Evolutionary conservation across 345 rosid species (phyloP), one percentile per base, ranked within the genome.

Genomic region (Balakata baccata): DNA sequence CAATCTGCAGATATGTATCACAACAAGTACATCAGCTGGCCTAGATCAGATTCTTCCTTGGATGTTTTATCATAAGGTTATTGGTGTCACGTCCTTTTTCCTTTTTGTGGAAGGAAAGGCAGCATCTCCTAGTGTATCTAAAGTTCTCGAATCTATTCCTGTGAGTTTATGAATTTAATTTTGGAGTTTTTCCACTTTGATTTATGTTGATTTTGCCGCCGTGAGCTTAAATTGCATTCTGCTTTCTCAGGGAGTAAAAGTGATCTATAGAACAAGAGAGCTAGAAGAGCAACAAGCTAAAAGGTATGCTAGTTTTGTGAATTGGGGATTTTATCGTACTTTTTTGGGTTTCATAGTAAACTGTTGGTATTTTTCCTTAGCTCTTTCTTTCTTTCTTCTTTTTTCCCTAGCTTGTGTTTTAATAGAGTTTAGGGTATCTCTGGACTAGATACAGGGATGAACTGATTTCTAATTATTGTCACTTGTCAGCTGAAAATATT

Each of bases 21-120:
- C 90, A 5, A 84, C 98, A 38, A 94, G 96, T 81, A 94, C 97
- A 79, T 90, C 98, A 5, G 98, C 92, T 59, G 97, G 95, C 11
- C 77, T 94, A 67, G 92, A 92, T 69, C 97, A 90, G 79, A 94
- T 80, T 60, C 63, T 94, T 52, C 98, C 96, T 0, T 94, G 98
- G 98, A 74, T 92, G 25, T 92, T 83, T 74, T 94, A 85, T 76
- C 98, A 94, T 80, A 94, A 92, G 86, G 96, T 88, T 77, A 81
- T 89, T 71, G 98, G 98, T 37, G 91, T 92, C 75, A 86, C 92
- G 14, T 81, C 83, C 6, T 92, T 92, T 80, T 87, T 89, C 69
- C 90, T 94, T 58, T 94, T 94, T 47, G 97, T 94, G 79, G 98
- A 95, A 54, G 99, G 99, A 64, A 92, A 92, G 80, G 99, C 97